Evolutionary conservation across 106 monocot genomes (phyloP), one percentile per base, ranked within the genome.

Genomic region (Acanthochlamys bracteata): DNA sequence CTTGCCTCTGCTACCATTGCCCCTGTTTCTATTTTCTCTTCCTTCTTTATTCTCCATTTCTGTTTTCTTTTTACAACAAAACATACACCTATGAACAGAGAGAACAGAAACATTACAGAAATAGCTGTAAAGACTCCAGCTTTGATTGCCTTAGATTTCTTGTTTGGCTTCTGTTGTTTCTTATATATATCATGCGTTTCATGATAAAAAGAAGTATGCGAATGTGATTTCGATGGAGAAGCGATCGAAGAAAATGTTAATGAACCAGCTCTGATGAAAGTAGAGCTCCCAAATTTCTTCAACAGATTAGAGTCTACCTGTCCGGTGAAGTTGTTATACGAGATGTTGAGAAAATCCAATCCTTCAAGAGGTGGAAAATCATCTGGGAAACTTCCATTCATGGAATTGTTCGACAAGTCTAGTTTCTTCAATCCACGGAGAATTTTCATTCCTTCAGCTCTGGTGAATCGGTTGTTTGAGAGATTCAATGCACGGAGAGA

Each of bases 321-420:
- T 1, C 95, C 95, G 9, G 90, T 70, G 74, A 96, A 76, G 41
- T 88, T 87, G 49, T 96, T 96, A 58, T 58, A 78, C 24, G 95
- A 90, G 41, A 96, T 59, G 78, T 96, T 88, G 43, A 96, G 60
- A 65, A 66, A 73, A 14, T 11, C n/a, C 17, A 95, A 72, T 0
- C 23, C 24, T 2, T 42, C 42, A 17, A 73, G 58, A 26, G 73
- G 46, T 7, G 89, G 84, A 17, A 95, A 79, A 20, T 84, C 86
- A 11, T 1, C 7, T 4, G 84, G 83, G 20, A 90, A 74, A 53
- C 14, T 57, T 14, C 90, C 95, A 0, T 12, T 55, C 72, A 96
- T 78, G n/a, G 67, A 68, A 65, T 96, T 96, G 11, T 25, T 9
- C 0, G 94, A 94, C 7, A 85, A 10, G 41, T 88, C 88, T 24